These are phyloP conservation scores for Penicillium digitatum DNA, from an alignment of 2,329 filamentous ascomycete genomes.

Conservation along the genomic window DNA sequence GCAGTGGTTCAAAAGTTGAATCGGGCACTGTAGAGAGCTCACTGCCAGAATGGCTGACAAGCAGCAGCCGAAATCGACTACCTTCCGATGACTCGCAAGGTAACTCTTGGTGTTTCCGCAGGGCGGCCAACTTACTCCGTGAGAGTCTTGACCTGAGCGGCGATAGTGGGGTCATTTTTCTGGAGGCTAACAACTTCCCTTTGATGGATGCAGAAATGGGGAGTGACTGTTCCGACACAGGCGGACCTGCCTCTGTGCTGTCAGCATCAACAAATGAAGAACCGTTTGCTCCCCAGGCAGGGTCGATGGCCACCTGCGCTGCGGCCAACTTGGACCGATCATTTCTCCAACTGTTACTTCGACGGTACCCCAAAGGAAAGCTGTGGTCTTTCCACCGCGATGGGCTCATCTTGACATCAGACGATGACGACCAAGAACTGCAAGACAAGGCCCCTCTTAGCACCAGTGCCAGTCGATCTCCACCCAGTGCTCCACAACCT, in stretches of 20 bases:
- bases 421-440: constrained; percentile 41
- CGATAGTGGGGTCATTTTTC: constrained; percentile 47
- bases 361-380: constrained; percentile 47
- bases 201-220: constrained; percentile 28
- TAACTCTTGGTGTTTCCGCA: constrained; percentile 44
- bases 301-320: constrained; percentile 25
- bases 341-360: constrained; percentile 37
- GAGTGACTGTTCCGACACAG: constrained; percentile 30
- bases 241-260: constrained; percentile 31
- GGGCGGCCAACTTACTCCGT: constrained; percentile 48
- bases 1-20: constrained; percentile 21
- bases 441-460: constrained; percentile 8
- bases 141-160: constrained; percentile 46
- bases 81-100: constrained; percentile 35
- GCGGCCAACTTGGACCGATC: constrained; percentile 32
- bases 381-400: constrained; percentile 49
- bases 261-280: constrained; percentile 37
- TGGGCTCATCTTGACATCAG: constrained; percentile 43
- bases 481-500: constrained; percentile 7
- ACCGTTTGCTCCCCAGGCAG: constrained; percentile 33
- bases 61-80: constrained; percentile 25
- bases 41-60: constrained; percentile 33
- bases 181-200: constrained; percentile 31
- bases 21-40: constrained; percentile 27
- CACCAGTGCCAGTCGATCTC: constrained; percentile 12